Percentiles rank a stretch among this genome's conserved stretches.
Evolutionary conservation across 768 basidiomycete species (phyloP).

Genomic region (Holtermannia corniformis): DNA sequence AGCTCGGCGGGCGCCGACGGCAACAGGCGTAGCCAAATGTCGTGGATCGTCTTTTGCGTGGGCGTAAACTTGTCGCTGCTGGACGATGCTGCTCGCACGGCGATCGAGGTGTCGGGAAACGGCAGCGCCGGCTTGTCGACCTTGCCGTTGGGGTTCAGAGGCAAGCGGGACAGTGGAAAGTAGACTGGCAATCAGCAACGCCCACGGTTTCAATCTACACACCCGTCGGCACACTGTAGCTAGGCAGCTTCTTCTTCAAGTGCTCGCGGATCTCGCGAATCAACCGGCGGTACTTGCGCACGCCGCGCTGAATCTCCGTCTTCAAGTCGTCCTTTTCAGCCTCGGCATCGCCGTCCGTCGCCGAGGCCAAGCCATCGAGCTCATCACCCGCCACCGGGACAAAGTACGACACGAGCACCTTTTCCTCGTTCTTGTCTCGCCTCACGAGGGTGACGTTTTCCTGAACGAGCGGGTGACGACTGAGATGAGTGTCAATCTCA

Average conservation of each 20-base stretch:
- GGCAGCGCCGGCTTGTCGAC: conserved; percentile 97
- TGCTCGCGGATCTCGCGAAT: conserved; percentile 92
- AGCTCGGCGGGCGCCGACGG: conserved; percentile 68
- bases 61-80: conserved; percentile 47
- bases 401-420: conserved; percentile 94
- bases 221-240: conserved; percentile 87
- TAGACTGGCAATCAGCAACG: conserved; percentile 54
- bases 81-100: conserved; percentile 46
- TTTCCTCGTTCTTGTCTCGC: conserved; percentile 97
- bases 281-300: conserved; percentile 70
- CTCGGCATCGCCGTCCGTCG: conserved; percentile 44
- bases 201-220: conserved; percentile 36
- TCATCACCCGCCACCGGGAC: conserved; percentile 66
- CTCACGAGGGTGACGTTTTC: conserved; percentile 97
- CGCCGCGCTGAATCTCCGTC: conserved; percentile 60
- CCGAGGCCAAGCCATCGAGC: conserved; percentile 55
- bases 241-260: conserved; percentile 91
- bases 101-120: conserved; percentile 89
- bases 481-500: conserved; percentile 93
- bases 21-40: conserved; percentile 75
- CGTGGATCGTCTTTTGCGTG: conserved; percentile 69
- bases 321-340: conserved; percentile 48
- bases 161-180: conserved; percentile 89
- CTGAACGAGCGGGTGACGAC: conserved; percentile 82
- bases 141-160: conserved; percentile 97